phyloP scores from a whole-genome alignment of 768 basidiomycete genomes.

The Antrodiella citrinella region DNA sequence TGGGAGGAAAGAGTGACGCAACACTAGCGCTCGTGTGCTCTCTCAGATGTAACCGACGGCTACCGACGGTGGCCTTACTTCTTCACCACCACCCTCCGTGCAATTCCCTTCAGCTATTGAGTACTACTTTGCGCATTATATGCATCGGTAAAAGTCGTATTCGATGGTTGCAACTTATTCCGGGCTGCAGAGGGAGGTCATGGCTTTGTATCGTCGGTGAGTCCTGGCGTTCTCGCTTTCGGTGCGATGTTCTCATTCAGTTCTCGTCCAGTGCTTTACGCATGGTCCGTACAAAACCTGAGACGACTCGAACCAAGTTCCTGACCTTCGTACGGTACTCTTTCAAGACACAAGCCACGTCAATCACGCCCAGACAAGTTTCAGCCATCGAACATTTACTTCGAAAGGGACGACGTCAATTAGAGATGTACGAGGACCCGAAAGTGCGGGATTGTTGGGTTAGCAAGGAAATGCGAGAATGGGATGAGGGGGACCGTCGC shows the following conservation, averaged over 20 bases:
- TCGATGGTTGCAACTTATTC: constrained; percentile 21
- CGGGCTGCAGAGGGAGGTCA: constrained; percentile 45
- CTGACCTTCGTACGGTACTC: constrained; percentile 57
- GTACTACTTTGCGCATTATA: too few species aligned
- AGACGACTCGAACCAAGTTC: constrained; percentile 52
- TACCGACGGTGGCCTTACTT: too few species aligned
- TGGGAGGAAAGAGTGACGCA: not conserved
- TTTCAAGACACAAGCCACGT: constrained; percentile 56
- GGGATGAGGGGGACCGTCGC: constrained; percentile 34
- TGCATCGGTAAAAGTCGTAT: constrained; percentile 17
- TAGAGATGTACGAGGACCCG: constrained; percentile 61
- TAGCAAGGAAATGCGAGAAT: constrained; percentile 59
- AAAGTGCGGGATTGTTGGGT: constrained; percentile 71
- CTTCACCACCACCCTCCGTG: too few species aligned
- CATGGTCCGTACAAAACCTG: constrained; percentile 64
- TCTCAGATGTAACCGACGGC: too few species aligned
- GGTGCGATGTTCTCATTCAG: not conserved
- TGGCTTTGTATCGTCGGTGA: constrained; percentile 49
- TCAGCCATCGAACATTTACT: constrained; percentile 68
- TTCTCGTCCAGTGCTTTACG: constrained; percentile 53
- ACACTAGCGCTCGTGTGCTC: not conserved
- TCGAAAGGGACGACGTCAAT: constrained; percentile 56
- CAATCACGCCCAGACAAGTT: constrained; percentile 58
- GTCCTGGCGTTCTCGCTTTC: not conserved
- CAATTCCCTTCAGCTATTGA: too few species aligned